Base-by-base conservation (phyloP, 2,329 filamentous ascomycete species). In the Geosmithia flava region DNA sequence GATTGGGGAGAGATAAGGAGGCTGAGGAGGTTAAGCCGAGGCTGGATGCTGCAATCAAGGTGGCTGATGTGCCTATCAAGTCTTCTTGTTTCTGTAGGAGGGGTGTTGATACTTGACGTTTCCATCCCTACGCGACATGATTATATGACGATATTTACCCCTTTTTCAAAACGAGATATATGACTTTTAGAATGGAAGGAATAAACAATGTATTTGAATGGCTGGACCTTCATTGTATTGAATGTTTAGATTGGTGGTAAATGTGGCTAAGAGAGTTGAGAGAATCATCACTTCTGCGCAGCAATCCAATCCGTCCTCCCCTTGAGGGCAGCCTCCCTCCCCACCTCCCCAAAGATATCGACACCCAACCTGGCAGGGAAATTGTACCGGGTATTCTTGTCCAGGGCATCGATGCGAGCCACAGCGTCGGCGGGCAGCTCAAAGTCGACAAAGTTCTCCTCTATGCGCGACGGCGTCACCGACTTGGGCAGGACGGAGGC, bases 401-500 rank as follows among this genome's bases (percentile, higher is more conserved):
- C 66, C 33, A 71, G 53, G 3, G 56, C 56, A 44, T 62, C 60
- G 46, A 72, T 61, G 47, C 59, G 60, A 42, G 66, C 59, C 44
- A 68, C 59, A 8, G 60, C 63, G 29, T 66, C 63, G 29, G 61
- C 44, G 3, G 63, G 56, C 7, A 69, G 51, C 52, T 65, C 61
- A 43, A 65, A 61, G 17, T 60, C 63, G 33, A 69, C 55, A 54
- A 71, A 66, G 67, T 88, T 87, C 67, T 78, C 83, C 61, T 77
- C 72, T 56, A 85, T 85, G 42, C 81, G 73, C 46, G 69, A 72
- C 8, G 78, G 78, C 19, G 78, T 85, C 45, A 78, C 80, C 65
- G 78, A 83, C 75, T 86, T 86, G 56, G 81, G 81, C 51, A 86
- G 68, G 40, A 85, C 81, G 40, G 77, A 72, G 59, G 83, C 84